Conservation (phyloP, 306 rosid genomes). For the Gillenia trifoliata region DNA sequence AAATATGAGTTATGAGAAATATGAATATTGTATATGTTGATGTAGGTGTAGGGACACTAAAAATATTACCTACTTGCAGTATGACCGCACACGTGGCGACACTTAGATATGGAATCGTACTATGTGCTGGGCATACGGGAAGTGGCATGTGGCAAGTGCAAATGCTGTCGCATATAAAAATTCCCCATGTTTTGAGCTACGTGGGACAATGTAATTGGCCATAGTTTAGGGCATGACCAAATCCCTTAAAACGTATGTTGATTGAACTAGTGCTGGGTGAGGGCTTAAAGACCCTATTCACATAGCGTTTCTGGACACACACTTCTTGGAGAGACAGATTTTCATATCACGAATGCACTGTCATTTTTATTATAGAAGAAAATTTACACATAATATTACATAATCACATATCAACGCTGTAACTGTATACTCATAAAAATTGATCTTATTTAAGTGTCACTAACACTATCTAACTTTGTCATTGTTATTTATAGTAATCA, state of each 20-base stretch:
- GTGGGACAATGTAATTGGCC: background rate
- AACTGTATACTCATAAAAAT: too few relatives aligned
- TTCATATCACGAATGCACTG: too few relatives aligned
- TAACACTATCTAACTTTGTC: background rate
- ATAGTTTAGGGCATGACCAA: background rate
- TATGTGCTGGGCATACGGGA: background rate
- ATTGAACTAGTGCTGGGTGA: too few relatives aligned
- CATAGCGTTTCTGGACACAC: too few relatives aligned
- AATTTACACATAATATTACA: too few relatives aligned
- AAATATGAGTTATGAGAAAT: background rate
- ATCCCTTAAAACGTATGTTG: too few relatives aligned
- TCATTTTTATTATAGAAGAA: too few relatives aligned
- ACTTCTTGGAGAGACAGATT: too few relatives aligned
- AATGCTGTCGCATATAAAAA: background rate
- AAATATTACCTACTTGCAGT: background rate
- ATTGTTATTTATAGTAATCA: background rate
- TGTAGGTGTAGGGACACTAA: background rate
- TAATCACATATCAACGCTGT: too few relatives aligned
- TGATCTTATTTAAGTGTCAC: background rate
- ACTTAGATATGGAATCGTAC: background rate
- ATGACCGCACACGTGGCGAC: background rate
- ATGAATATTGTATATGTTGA: background rate
- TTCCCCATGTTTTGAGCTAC: background rate
- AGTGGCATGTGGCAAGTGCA: background rate
- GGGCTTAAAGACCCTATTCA: too few relatives aligned